A percentile compares a stretch with the other conserved stretches of the same genome.
phyloP scores from a whole-genome alignment of 148 eudicot species.

The Rhododendron henanense region DNA sequence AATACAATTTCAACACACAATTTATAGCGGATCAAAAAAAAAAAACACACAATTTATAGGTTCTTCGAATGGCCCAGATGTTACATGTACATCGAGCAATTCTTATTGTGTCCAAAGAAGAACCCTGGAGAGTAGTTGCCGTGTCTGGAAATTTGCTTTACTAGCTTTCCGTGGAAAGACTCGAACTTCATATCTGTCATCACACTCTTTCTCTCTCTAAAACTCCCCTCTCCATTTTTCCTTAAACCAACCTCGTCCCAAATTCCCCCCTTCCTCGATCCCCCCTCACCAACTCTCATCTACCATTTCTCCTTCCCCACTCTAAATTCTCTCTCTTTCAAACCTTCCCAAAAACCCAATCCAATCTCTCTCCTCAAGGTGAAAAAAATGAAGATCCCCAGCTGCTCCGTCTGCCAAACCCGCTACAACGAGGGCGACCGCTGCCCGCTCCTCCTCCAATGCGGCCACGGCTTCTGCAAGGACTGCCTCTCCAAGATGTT shows the following conservation, averaged over 20 bases:
- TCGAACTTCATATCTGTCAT: neutral
- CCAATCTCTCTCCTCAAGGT: neutral
- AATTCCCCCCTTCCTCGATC: neutral
- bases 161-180: too few relatives aligned
- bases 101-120: too few relatives aligned
- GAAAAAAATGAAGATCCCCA: constrained; percentile 55
- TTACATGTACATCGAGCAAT: too few relatives aligned
- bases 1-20: too few relatives aligned
- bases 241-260: neutral
- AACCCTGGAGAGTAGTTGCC: too few relatives aligned
- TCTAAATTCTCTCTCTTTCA: neutral
- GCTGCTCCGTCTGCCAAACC: constrained; percentile 83
- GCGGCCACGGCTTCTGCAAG: constrained; percentile 95
- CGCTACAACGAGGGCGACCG: constrained; percentile 76
- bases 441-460: constrained; percentile 73
- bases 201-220: neutral
- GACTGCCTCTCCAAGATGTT: constrained; percentile 80
- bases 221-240: neutral
- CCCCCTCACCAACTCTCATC: constrained; percentile 3
- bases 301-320: neutral
- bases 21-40: too few relatives aligned
- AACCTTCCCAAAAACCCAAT: neutral
- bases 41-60: too few relatives aligned
- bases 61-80: too few relatives aligned
- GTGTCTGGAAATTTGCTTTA: too few relatives aligned